These are phyloP conservation scores for Paramecium sexaurelia DNA, from an alignment of 73 alveolate species.

Conservation along the genomic window DNA sequence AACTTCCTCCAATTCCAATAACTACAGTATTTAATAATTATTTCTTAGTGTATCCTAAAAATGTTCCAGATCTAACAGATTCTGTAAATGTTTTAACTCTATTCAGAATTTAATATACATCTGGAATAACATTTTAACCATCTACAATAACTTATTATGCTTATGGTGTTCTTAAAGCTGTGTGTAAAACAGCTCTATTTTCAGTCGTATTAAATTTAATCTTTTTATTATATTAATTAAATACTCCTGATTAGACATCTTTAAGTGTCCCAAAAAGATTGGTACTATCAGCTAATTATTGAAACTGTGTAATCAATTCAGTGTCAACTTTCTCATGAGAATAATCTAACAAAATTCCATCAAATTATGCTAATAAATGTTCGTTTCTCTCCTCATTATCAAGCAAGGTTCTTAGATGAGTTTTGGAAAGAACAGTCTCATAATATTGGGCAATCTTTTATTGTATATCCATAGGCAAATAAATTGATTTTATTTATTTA, in stretches of 20 bases:
- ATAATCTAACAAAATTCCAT: constrained; percentile 75
- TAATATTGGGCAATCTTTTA: constrained; percentile 30
- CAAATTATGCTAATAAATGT: constrained; percentile 47
- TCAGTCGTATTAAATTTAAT: constrained; percentile 42
- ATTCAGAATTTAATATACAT: constrained; percentile 64
- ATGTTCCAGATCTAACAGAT: constrained; percentile 76
- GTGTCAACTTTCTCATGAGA: constrained; percentile 83
- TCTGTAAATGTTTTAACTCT: constrained; percentile 78
- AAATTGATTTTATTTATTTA: background rate
- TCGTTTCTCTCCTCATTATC: constrained; percentile 65
- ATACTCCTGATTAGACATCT: constrained; percentile 42
- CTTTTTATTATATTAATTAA: background rate
- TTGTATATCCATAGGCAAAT: background rate
- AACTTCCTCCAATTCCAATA: constrained; percentile 76
- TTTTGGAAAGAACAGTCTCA: constrained; percentile 45
- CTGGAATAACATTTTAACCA: constrained; percentile 80
- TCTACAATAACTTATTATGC: constrained; percentile 70
- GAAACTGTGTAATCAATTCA: constrained; percentile 7
- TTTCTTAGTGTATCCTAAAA: constrained; percentile 80
- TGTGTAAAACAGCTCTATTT: constrained; percentile 72
- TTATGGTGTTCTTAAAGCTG: constrained; percentile 79
- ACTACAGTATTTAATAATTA: constrained; percentile 72
- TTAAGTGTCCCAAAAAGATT: background rate
- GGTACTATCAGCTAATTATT: constrained; percentile 20
- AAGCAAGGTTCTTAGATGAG: constrained; percentile 71